Evolutionary conservation across 257 asterid genomes (phyloP), one percentile per base, ranked within the genome.

Genomic region (Nyctanthes arbortristis): DNA sequence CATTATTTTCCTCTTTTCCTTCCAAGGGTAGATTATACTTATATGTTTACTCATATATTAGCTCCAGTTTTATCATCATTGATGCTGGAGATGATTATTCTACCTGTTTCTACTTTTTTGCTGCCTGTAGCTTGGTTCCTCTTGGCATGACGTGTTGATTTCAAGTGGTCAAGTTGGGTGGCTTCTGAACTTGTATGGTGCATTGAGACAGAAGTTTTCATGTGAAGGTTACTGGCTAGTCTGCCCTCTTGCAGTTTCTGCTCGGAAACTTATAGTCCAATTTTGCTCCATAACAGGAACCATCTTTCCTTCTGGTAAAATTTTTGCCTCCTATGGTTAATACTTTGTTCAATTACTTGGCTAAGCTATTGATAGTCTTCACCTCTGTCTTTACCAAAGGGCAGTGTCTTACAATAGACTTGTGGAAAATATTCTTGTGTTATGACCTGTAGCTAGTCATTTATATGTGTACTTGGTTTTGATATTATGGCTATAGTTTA

Each of bases 221-320:
- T 29, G 76, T 70, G 87, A 89, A 65, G 91, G 92, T 66, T 89
- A 83, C 84, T 93, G 97, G 97, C 79, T 89, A 61, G 99, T 91
- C 76, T 89, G 96, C 79, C 99, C 97, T 81, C 89, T 93, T 79
- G 99, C 96, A 61, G 96, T 89, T 69, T 78, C 83, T 64, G 93
- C 97, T 60, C 90, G 99, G 58, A 91, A 82, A 77, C 95, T 93
- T 75, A 65, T 90, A 58, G 89, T 91, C 43, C 97, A 91, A 61
- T 87, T 93, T 67, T 91, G 90, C 83, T 88, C 89, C 76, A 47
- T 93, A 78, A 81, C 89, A 4, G 99, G 97, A 68, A 73, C 84
- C 70, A 74, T 91, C 71, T 93, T 93, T 76, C 91, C 96, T 70
- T 70, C 94, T 80, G 98, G 98, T 92, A 87, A 28, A 79, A 58